Conservation (phyloP, 257 asterid genomes). For the Oldenlandia corymbosa region DNA sequence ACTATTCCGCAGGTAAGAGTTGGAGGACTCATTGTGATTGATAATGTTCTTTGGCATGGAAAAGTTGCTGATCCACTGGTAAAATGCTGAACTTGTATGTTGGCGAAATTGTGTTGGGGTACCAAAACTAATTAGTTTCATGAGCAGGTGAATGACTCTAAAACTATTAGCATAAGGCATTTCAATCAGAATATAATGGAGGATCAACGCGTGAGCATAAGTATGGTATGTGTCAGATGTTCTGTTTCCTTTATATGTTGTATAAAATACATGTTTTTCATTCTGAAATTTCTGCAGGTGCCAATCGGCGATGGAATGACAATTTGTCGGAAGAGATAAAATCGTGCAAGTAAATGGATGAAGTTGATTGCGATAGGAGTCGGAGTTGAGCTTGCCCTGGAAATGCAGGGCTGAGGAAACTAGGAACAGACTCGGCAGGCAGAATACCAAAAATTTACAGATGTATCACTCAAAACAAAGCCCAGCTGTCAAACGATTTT, state of each 20-base stretch:
- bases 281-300: constrained; percentile 31
- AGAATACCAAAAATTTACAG: no score
- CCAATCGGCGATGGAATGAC: constrained; percentile 93
- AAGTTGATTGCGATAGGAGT: background rate
- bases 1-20: constrained; percentile 50
- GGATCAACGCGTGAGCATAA: constrained; percentile 74
- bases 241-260: background rate
- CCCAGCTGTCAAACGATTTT: background rate
- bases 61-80: constrained; percentile 90
- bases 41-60: constrained; percentile 97
- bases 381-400: background rate
- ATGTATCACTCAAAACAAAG: no score
- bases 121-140: constrained; percentile 4
- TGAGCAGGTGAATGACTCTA: constrained; percentile 58
- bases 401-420: background rate
- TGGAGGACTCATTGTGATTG: constrained; percentile 83
- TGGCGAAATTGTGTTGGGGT: background rate
- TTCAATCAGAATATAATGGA: constrained; percentile 61
- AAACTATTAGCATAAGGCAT: constrained; percentile 59
- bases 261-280: background rate
- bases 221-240: constrained; percentile 54
- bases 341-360: background rate
- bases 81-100: constrained; percentile 1
- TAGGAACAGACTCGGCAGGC: background rate
- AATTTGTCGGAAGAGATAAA: constrained; percentile 55